These are phyloP conservation scores for Musa schizocarpa DNA, from an alignment of 176 grass and related monocot genomes.

Conservation along the genomic window DNA sequence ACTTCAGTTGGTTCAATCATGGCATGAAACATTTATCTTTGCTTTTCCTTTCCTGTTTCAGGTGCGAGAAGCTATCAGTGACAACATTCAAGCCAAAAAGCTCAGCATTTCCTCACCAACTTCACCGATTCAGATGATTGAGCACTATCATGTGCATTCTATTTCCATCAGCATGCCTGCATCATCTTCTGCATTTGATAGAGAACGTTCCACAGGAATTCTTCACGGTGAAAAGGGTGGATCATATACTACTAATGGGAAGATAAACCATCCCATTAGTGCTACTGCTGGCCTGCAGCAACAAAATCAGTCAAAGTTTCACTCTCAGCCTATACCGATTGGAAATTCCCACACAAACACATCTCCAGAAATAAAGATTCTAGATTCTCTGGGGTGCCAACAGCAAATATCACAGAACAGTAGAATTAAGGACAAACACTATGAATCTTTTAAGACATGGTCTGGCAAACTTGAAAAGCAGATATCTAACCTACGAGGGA, in stretches of 20 bases:
- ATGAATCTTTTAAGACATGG: slow-evolving; percentile 87
- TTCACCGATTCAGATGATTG: not conserved
- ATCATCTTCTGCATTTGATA: slow-evolving; percentile 35
- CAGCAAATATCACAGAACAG: slow-evolving; percentile 11
- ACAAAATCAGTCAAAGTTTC: slow-evolving; percentile 37
- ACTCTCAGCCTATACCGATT: slow-evolving; percentile 45
- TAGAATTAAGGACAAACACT: slow-evolving; percentile 43
- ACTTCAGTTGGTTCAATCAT: not conserved
- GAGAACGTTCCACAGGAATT: slow-evolving; percentile 1
- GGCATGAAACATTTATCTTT: not conserved
- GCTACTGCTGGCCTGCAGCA: slow-evolving; percentile 11
- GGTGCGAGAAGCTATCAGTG: slow-evolving; percentile 13
- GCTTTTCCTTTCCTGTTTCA: slow-evolving; percentile 6
- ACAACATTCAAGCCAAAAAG: not conserved
- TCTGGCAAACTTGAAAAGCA: slow-evolving; percentile 75
- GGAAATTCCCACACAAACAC: not conserved
- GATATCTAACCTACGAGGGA: slow-evolving; percentile 49
- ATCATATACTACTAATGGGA: slow-evolving; percentile 4
- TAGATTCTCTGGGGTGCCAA: slow-evolving; percentile 5
- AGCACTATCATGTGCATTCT: slow-evolving; percentile 19
- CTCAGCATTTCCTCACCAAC: not conserved
- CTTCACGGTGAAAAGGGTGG: slow-evolving; percentile 5
- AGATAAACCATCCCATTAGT: slow-evolving; percentile 4
- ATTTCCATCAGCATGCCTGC: slow-evolving; percentile 70
- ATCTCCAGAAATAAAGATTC: slow-evolving; percentile 11